Percentiles rank a stretch among this genome's conserved stretches.
Evolutionary conservation across 1,139 yeast genomes (phyloP).

Genomic region (Meyerozyma guilliermondii): DNA sequence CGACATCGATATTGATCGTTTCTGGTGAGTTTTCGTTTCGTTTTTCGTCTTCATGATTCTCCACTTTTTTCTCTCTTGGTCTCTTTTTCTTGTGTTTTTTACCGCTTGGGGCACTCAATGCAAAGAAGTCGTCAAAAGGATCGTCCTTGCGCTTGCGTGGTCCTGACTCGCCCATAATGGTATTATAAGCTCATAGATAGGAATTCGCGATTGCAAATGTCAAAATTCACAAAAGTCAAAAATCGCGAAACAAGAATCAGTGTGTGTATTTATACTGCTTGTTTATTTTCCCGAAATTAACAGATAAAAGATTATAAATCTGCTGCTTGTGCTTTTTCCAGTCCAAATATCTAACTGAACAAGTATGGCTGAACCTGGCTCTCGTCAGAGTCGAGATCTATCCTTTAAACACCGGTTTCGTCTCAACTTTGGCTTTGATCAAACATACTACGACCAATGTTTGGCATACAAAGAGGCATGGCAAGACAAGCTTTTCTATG

Average conservation of each 20-base stretch:
- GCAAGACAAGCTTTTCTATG: conserved; percentile 29
- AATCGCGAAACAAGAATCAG: conserved; percentile 2
- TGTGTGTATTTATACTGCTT: no score
- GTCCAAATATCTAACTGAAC: conserved; percentile 6
- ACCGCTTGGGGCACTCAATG: conserved; percentile 13
- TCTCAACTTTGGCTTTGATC: conserved; percentile 31
- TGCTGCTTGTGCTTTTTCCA: no score
- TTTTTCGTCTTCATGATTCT: neutral
- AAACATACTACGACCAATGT: conserved; percentile 20
- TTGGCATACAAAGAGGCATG: conserved; percentile 27
- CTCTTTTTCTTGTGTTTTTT: conserved; percentile 17
- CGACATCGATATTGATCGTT: neutral
- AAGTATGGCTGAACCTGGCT: conserved; percentile 2
- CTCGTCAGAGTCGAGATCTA: conserved; percentile 16
- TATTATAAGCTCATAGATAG: neutral
- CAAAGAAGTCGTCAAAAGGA: conserved; percentile 28
- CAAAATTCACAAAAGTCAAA: neutral
- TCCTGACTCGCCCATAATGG: neutral
- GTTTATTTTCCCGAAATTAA: neutral
- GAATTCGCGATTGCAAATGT: conserved; percentile 1
- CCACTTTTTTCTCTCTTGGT: conserved; percentile 11
- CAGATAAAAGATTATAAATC: neutral
- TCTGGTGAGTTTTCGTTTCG: neutral
- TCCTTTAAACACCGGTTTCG: conserved; percentile 32
- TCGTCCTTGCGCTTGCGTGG: conserved; percentile 9